Base-by-base conservation (phyloP, 78 protist genomes). In the Chrysochromulina parva region DNA sequence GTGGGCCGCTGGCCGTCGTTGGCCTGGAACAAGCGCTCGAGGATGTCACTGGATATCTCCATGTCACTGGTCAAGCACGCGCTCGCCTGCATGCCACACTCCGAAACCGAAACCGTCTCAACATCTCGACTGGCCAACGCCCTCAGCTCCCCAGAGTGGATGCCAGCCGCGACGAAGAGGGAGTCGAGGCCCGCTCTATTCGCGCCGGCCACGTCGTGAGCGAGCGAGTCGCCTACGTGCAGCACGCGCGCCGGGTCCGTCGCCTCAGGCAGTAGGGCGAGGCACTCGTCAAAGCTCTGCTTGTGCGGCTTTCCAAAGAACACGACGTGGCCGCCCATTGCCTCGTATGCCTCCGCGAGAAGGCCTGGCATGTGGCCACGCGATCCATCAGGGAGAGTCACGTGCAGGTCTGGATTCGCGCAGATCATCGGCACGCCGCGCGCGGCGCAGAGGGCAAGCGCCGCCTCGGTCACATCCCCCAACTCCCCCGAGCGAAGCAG, bases 171-270 rank as follows among this genome's bases (percentile, higher is more conserved):
- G 14, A 74, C 55, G 24, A 74, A 74, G 82, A 74, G 82, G 20
- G 82, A 48, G 11, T 74, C 28, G 26, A 74, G 26, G 82, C 82
- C 82, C 5, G 82, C 82, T 13, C 3, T 5, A 17, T 48, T 38
- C 24, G 82, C 82, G 55, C 82, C 82, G n/a, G 53, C 55, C 3
- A 74, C 11, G 55, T 74, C 82, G 55, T 74, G 82, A 4, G 3
- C 22, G 13, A 74, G 82, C 3, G 82, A 74, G 82, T 74, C 82
- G 55, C 82, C 82, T 3, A 74, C 55, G 55, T 74, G 82, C 82
- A 74, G 82, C 53, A 74, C 82, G 53, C 82, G 82, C 55, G 50
- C 3, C 17, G 14, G 53, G 26, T 10, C 19, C 11, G 48, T 13
- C 53, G 14, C 38, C 6, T 11, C 2, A 2, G 57, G 57, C 3